A percentile compares a stretch with the other conserved stretches of the same genome.
Conservation (phyloP, 2,329 filamentous ascomycete species). For the Coniochaeta hoffmannii region DNA sequence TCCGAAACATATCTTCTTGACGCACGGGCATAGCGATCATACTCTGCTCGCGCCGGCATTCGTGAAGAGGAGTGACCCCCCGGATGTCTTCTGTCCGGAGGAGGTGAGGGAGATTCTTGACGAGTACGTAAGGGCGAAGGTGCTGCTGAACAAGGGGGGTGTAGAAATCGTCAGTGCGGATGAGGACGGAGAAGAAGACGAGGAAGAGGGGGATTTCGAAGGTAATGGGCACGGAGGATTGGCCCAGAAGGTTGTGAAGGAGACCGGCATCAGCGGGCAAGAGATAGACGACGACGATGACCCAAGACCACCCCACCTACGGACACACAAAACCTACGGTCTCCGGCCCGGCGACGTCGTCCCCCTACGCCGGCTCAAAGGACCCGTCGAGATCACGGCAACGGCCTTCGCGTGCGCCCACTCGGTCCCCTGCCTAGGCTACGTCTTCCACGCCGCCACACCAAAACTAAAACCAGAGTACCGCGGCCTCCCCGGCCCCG, state of each 20-base stretch:
- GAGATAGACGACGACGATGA: not conserved
- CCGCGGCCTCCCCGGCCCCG: conserved; percentile 22
- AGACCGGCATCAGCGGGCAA: not conserved
- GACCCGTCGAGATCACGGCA: conserved; percentile 23
- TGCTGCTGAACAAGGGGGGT: conserved; percentile 34
- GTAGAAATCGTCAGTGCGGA: conserved; percentile 16
- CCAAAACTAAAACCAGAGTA: conserved; percentile 31
- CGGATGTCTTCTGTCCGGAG: conserved; percentile 36
- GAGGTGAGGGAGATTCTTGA: conserved; percentile 32
- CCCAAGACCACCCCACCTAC: conserved; percentile 4
- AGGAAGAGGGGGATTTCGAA: conserved; percentile 5
- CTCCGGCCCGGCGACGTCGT: conserved; percentile 27
- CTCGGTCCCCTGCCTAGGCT: conserved; percentile 38
- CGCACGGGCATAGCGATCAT: conserved; percentile 42
- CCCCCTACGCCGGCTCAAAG: conserved; percentile 24
- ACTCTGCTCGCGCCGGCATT: conserved; percentile 34
- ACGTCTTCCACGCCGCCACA: conserved; percentile 33
- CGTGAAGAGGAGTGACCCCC: conserved; percentile 33
- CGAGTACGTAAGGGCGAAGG: conserved; percentile 30
- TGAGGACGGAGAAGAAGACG: conserved; percentile 12
- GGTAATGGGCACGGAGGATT: not conserved
- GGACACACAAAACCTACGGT: conserved; percentile 32
- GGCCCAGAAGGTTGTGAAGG: not conserved
- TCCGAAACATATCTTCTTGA: conserved; percentile 42
- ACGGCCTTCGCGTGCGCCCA: conserved; percentile 38